Percentiles rank a stretch among this genome's conserved stretches.
Conservation (phyloP, 768 basidiomycete species). For the Hygrophorus pudorinus region DNA sequence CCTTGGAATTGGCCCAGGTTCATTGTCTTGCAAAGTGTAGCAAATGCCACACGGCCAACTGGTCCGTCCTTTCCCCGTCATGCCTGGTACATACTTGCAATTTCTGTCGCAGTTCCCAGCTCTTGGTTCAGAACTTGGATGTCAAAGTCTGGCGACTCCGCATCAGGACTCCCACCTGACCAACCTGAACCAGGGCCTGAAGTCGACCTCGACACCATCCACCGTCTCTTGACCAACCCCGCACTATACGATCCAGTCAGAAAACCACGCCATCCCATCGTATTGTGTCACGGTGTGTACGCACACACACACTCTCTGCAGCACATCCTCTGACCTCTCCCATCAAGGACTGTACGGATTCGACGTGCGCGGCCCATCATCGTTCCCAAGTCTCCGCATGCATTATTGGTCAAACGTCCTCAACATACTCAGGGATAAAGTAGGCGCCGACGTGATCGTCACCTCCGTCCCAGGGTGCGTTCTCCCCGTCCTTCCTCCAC, state of each 20-base stretch:
- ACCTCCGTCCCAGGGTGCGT: constrained; percentile 88
- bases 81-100: background rate
- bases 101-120: background rate
- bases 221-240: constrained; percentile 67
- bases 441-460: constrained; percentile 93
- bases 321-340: background rate
- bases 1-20: constrained; percentile 15
- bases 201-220: constrained; percentile 39
- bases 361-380: constrained; percentile 75
- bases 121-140: background rate
- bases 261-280: constrained; percentile 80
- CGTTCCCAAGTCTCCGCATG: constrained; percentile 74
- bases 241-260: constrained; percentile 69
- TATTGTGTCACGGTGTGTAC: constrained; percentile 85
- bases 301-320: constrained; percentile 9
- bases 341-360: constrained; percentile 84
- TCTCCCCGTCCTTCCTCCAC: background rate
- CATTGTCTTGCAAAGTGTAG: background rate
- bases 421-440: constrained; percentile 61
- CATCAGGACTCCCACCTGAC: constrained; percentile 1
- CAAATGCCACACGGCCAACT: constrained; percentile 6
- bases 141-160: background rate
- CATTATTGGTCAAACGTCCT: constrained; percentile 95
- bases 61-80: background rate
- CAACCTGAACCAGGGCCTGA: constrained; percentile 9